Base-by-base conservation (phyloP, 2,329 filamentous ascomycete genomes). In the Emericellopsis cladophorae region DNA sequence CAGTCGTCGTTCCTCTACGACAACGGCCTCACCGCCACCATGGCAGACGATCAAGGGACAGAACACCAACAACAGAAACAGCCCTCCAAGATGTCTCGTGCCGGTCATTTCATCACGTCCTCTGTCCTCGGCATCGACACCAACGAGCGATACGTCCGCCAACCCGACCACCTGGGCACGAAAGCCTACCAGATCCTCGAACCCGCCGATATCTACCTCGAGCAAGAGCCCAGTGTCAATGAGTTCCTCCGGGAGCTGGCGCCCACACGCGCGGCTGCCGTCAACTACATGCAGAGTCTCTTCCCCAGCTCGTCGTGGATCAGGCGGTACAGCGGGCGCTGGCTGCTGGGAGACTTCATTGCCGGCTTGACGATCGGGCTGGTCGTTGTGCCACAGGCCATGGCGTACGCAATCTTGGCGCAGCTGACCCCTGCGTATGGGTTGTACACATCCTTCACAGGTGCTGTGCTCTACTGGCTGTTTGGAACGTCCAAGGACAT, bases 401-500 rank as follows among this genome's bases (percentile, higher is more conserved):
- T 89, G 80, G 83, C 84, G 1, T 90, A 90, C 54, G 83, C 84
- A 11, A 63, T 79, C 29, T 67, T 90, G 18, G 84, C 84, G 21
- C 66, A 77, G 34, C 64, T 90, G 14, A 67, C 70, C 0, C 70
- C 78, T 3, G 72, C 87, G 49, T 89, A 75, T 51, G 84, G 84
- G 31, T 65, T 90, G 0, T 90, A 90, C 60, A 85, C 84, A 0
- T 88, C 84, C 0, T 90, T 90, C 53, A 83, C 87, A 57, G 84
- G 84, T 39, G 82, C 85, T 26, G 61, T 86, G 40, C 68, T 87
- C 40, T 90, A 90, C 61, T 89, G 84, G 83, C 74, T 86, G 43
- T 89, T 89, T 54, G 84, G 82, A 31, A 89, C 84, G 0, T 89
- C 84, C 7, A 89, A 88, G 53, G 84, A 90, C 56, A 88, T 90